Percentiles rank a stretch among this genome's conserved stretches.
Evolutionary conservation across 176 grass and related monocot species (phyloP).

Genomic region (Ensete ventricosum): DNA sequence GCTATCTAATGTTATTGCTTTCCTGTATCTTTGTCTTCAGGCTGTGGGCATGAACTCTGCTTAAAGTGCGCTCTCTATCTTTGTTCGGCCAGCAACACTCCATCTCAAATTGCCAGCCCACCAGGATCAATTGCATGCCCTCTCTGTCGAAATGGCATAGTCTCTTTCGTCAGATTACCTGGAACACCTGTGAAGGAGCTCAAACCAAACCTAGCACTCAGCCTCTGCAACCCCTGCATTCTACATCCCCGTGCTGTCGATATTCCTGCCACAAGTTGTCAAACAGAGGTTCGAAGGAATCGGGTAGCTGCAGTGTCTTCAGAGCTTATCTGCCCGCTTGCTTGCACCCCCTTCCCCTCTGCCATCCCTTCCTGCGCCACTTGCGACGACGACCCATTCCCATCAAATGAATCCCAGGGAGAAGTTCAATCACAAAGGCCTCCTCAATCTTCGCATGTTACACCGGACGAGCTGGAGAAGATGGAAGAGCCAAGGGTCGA

Average conservation of each 20-base stretch:
- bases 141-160: conserved; percentile 77
- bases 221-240: conserved; percentile 90
- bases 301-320: conserved; percentile 71
- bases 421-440: conserved; percentile 33
- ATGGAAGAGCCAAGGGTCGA: conserved; percentile 49
- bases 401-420: conserved; percentile 32
- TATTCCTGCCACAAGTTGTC: conserved; percentile 39
- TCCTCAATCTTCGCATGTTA: conserved; percentile 28
- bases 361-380: conserved; percentile 46
- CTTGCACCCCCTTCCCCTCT: conserved; percentile 67
- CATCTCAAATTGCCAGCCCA: conserved; percentile 43
- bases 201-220: conserved; percentile 59
- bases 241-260: conserved; percentile 44
- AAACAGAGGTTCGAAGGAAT: conserved; percentile 64
- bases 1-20: not conserved
- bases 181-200: conserved; percentile 40
- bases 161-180: conserved; percentile 55
- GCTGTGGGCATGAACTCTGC: conserved; percentile 85
- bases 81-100: conserved; percentile 73
- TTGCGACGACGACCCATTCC: conserved; percentile 50
- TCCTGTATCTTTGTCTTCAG: conserved; percentile 33
- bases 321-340: conserved; percentile 68
- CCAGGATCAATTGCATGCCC: conserved; percentile 90
- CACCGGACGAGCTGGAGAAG: conserved; percentile 41
- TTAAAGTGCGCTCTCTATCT: conserved; percentile 88